These are phyloP conservation scores for Prunus mongolica DNA, from an alignment of 306 rosid species.

Conservation along the genomic window DNA sequence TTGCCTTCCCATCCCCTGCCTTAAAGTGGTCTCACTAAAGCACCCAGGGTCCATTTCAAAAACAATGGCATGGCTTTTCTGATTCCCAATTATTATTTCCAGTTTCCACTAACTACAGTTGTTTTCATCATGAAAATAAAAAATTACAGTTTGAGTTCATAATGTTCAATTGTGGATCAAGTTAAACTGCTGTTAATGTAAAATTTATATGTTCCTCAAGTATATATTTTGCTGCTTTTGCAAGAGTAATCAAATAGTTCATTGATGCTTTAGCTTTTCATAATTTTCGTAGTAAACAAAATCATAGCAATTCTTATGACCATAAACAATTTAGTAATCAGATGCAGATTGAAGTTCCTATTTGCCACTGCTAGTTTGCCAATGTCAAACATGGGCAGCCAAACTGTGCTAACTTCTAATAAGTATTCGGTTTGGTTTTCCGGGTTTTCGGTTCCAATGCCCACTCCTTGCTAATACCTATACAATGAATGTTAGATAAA, in stretches of 20 bases:
- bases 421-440: no score
- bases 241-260: neutral
- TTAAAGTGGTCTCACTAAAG: constrained; percentile 5
- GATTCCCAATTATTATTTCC: neutral
- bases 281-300: neutral
- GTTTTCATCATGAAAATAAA: neutral
- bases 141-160: neutral
- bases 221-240: neutral
- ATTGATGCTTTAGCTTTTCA: neutral
- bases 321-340: no score
- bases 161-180: neutral
- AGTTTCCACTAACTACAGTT: neutral
- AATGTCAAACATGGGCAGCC: no score
- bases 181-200: neutral
- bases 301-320: neutral
- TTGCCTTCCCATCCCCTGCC: neutral
- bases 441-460: no score
- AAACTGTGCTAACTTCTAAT: no score
- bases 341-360: neutral
- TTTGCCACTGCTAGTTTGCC: neutral
- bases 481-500: no score
- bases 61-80: neutral
- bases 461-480: no score
- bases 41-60: neutral
- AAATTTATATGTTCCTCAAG: neutral